Conservation (phyloP, 129 eudicot genomes). For the Ambrosia trifida region DNA sequence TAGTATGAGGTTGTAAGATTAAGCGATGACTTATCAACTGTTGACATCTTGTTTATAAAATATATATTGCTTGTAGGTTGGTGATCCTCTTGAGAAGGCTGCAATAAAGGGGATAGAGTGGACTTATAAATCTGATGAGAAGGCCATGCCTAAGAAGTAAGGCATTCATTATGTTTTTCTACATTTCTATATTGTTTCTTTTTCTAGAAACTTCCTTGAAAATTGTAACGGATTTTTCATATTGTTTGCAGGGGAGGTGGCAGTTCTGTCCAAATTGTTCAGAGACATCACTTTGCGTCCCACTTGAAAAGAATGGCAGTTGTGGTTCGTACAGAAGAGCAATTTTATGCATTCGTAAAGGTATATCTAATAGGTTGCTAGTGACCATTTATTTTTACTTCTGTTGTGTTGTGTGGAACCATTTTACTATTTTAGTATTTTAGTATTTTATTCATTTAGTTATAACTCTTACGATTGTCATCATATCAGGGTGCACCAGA, state of each 20-base stretch:
- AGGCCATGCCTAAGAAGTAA: slow-evolving; percentile 97
- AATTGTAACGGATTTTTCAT: neutral
- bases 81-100: slow-evolving; percentile 99
- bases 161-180: slow-evolving; percentile 12
- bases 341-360: slow-evolving; percentile 86
- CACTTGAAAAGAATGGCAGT: slow-evolving; percentile 97
- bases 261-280: slow-evolving; percentile 78
- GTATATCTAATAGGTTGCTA: slow-evolving; percentile 35
- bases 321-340: slow-evolving; percentile 89
- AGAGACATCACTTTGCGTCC: slow-evolving; percentile 96
- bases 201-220: slow-evolving; percentile 2
- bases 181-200: neutral
- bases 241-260: slow-evolving; percentile 71
- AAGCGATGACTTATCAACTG: slow-evolving; percentile 7
- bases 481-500: slow-evolving; percentile 96
- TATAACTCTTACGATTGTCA: neutral
- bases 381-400: slow-evolving; percentile 7
- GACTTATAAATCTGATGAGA: slow-evolving; percentile 95
- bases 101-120: slow-evolving; percentile 96
- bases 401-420: neutral
- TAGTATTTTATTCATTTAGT: neutral
- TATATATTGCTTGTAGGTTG: slow-evolving; percentile 60
- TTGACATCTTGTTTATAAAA: slow-evolving; percentile 10
- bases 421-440: neutral
- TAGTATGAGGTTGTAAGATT: neutral